Evolutionary conservation across 371 early-diverging fungal genomes (phyloP), one percentile per base, ranked within the genome.

Genomic region (Synchytrium microbalum): DNA sequence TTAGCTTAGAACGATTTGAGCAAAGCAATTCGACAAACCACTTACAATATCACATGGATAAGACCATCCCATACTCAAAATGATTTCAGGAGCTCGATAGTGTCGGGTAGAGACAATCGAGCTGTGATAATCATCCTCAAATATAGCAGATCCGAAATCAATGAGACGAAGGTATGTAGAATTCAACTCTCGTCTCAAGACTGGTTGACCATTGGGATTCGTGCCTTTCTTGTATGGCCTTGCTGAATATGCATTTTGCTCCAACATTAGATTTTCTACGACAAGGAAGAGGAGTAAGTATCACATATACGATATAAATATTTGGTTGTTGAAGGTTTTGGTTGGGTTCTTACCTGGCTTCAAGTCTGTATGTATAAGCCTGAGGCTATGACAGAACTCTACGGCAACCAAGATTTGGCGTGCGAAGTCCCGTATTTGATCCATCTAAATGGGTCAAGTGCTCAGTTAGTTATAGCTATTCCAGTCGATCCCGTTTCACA

Each of bases 31-130:
- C 24, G 13, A n/a, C n/a, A n/a, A n/a, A n/a, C 13, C 32, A 25
- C 68, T 60, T 60, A 76, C 71, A 68, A 96, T 88, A 74, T 96
- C 97, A 75, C 95, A 95, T 32, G 94, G 92, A 75, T 85, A 96
- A 52, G 92, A 92, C 95, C 95, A 97, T 54, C 93, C 93, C 51
- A 88, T 71, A 67, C 88, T 88, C 61, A 97, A 73, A 55, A 97
- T 93, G 70, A 97, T 93, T 73, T 97, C 98, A 2, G 98, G 98
- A 30, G 96, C 96, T 25, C 98, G 83, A 72, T 97, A 97, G 73
- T 97, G 98, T 56, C 98, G 73, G 23, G 98, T 97, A 27, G 89
- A 78, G 24, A 93, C 92, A 0, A 95, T 88, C 2, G 86, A 80
- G 52, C 90, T 86, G 76, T 97, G 96, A 71, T 91, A 92, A 61